Evolutionary conservation across 306 rosid genomes (phyloP), one percentile per base, ranked within the genome.

Genomic region (Phaseolus lunatus): DNA sequence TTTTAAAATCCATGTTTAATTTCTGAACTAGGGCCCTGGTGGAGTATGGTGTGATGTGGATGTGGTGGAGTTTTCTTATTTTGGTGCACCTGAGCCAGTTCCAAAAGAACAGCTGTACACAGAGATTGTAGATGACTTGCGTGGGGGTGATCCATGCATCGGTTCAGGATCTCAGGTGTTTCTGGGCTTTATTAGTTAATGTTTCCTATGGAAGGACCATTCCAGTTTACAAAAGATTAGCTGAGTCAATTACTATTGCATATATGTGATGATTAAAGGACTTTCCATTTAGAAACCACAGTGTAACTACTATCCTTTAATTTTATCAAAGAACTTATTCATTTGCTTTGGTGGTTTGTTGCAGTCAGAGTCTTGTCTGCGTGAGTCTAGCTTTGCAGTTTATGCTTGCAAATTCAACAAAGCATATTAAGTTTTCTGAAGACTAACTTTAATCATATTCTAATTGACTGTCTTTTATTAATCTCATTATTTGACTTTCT

Each of bases 21-120:
- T 61, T 86, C 73, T 67, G 73, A 75, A 90, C 65, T 89, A 95
- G 99, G 99, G 99, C 31, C 99, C 99, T 19, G 99, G 99, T 70
- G 99, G 98, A 14, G 96, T 95, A 67, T 95, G 99, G 99, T 95
- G 99, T 57, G 99, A 95, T 84, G 99, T 95, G 67, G 99, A 95
- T 81, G 99, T 95, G 73, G 97, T 95, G 44, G 99, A 95, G 76
- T 95, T 95, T 87, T 95, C 99, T 0, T 95, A 96, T 83, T 96
- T 92, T 68, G 98, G 99, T 67, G 97, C 99, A 70, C 99, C 99
- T n/a, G 96, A 96, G 85, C 98, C 99, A 47, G 92, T 92, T 80
- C 92, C 99, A 50, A 96, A 96, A 81, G 99, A 96, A 67, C 98
- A 96, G 54, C 86, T 89, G 70, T 96, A 92, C 83, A 92, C 97